Evolutionary conservation across 2,329 filamentous ascomycete genomes (phyloP).

Genomic region (Setomelanomma holmii): DNA sequence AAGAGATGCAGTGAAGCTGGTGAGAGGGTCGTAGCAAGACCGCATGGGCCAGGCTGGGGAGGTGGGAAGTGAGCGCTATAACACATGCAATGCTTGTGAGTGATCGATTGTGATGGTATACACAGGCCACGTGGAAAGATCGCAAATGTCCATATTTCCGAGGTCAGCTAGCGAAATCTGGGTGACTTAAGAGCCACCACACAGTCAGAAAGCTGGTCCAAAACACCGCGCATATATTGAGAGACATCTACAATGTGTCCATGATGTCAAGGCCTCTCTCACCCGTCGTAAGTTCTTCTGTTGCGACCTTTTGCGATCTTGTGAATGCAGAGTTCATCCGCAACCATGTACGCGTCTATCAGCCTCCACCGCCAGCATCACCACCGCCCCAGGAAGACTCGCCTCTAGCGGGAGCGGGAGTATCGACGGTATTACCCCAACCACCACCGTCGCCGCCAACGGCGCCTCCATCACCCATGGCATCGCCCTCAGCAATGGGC

Average conservation of each 20-base stretch:
- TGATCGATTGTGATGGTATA: no score
- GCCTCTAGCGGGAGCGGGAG: constrained; percentile 16
- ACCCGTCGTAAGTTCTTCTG: no score
- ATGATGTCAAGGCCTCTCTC: background rate
- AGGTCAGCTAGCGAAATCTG: constrained; percentile 1
- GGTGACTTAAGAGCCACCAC: background rate
- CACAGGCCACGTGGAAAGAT: no score
- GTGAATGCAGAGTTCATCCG: no score
- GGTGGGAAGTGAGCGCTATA: no score
- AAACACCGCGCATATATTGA: background rate
- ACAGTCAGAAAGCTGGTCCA: background rate
- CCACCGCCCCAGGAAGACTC: constrained; percentile 25
- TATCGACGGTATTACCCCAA: constrained; percentile 14
- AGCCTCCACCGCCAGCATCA: constrained; percentile 11
- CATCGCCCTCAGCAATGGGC: constrained; percentile 28
- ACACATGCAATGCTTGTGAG: no score
- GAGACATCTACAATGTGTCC: background rate
- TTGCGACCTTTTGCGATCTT: no score
- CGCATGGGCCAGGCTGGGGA: no score
- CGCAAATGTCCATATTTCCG: no score
- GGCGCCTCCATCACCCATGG: constrained; percentile 17
- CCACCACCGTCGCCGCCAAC: constrained; percentile 22
- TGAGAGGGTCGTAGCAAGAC: no score
- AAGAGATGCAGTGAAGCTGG: no score
- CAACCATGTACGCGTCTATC: constrained; percentile 14